phyloP scores from a whole-genome alignment of 495 filamentous ascomycete species.

The Tuber calosporum region DNA sequence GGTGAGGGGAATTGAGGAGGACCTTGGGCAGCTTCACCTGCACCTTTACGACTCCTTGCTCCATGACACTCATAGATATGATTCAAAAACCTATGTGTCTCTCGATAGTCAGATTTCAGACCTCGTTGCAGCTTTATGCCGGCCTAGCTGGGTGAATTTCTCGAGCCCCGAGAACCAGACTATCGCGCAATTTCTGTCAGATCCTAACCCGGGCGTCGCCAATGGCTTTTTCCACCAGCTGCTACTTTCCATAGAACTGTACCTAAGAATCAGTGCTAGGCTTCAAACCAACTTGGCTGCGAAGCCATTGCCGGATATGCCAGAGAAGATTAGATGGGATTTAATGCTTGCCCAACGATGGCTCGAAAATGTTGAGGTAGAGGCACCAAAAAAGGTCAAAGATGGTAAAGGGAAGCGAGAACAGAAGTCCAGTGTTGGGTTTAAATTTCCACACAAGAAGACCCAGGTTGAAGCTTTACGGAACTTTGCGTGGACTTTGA shows the following conservation, averaged over 20 bases:
- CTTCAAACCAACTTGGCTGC: constrained; percentile 32
- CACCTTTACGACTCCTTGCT: constrained; percentile 46
- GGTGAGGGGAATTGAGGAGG: constrained; percentile 38
- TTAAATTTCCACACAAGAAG: constrained; percentile 55
- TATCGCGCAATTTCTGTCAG: constrained; percentile 56
- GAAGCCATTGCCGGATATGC: constrained; percentile 52
- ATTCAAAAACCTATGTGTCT: constrained; percentile 47
- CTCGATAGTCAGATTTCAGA: constrained; percentile 63
- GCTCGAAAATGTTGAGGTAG: constrained; percentile 59
- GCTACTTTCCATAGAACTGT: constrained; percentile 60
- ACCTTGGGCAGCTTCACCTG: constrained; percentile 29
- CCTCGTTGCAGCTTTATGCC: constrained; percentile 56
- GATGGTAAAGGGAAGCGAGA: constrained; percentile 36
- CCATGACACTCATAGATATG: constrained; percentile 45
- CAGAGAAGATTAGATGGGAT: constrained; percentile 62
- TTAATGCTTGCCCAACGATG: constrained; percentile 60
- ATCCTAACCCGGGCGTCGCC: constrained; percentile 45
- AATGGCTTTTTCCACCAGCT: constrained; percentile 65
- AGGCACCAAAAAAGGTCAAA: constrained; percentile 46
- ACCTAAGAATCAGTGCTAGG: constrained; percentile 47
- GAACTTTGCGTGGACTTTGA: constrained; percentile 60
- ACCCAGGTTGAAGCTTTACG: constrained; percentile 58
- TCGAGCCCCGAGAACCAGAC: constrained; percentile 58
- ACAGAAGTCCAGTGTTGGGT: constrained; percentile 44
- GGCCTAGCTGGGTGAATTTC: constrained; percentile 62